Percentiles rank a stretch among this genome's conserved stretches.
Conservation (phyloP, 345 rosid species). For the Eucalyptus cladocalyx region DNA sequence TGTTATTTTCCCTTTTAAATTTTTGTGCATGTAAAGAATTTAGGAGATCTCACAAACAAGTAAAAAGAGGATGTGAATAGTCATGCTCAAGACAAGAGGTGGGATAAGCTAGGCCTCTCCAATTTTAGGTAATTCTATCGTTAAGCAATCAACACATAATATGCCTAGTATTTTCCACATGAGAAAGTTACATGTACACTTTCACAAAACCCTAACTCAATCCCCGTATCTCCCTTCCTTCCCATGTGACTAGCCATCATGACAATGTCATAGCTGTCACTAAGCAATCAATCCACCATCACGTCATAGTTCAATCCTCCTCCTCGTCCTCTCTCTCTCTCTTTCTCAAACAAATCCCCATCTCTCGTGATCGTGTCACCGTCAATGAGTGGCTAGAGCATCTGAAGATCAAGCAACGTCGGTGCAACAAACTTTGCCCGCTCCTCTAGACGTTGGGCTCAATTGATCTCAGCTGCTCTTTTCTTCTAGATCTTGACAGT, state of each 20-base stretch:
- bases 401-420: background rate
- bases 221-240: background rate
- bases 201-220: background rate
- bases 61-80: background rate
- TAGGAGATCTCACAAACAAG: background rate
- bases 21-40: background rate
- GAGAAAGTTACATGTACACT: background rate
- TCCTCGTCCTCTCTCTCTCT: background rate
- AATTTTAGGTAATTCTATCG: background rate
- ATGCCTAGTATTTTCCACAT: background rate
- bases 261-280: background rate
- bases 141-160: background rate
- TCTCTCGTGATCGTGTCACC: background rate
- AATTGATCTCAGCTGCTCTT: background rate
- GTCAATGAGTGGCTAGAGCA: background rate
- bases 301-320: background rate
- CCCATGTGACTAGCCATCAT: background rate
- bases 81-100: background rate
- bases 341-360: background rate
- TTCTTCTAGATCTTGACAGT: background rate
- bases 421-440: background rate
- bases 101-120: background rate
- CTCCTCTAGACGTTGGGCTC: background rate
- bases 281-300: background rate
- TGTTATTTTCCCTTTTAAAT: background rate